Base-by-base conservation (phyloP, 1,139 yeast species). In the Magnusiomyces suaveolens region DNA sequence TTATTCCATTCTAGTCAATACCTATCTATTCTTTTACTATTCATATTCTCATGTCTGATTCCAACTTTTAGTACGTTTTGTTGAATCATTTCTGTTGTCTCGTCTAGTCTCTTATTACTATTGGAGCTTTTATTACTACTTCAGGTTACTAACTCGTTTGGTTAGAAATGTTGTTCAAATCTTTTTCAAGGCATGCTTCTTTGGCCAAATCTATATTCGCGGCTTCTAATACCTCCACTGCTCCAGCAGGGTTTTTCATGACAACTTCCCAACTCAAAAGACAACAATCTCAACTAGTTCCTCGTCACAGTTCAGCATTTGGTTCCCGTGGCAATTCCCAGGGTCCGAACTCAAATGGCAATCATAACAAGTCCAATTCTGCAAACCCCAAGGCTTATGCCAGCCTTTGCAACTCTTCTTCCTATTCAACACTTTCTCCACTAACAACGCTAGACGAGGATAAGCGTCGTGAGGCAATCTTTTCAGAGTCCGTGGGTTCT, bases 191-290 rank as follows among this genome's bases (percentile, higher is more conserved):
- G 50, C 50, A 48, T 36, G 26, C 50, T 20, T 48, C 50, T 21
- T 24, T 48, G 26, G 50, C 50, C 14, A 48, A 48, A 36, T 20
- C 50, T 8, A 32, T 48, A 4, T 48, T 48, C 21, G 50, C 50
- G 3, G 50, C 50, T 12, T 48, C 50, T 29, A 48, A 48, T 25
- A 20, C 43, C 29, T 46, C 49, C 2, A 23, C 41, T 18, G n/a
- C 39, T 8, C 50, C 39, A 20, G 25, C 68, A 32, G 67, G 70
- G 14, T 72, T 72, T 57, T 72, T 72, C 54, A 68, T 70, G 44
- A 66, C 75, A 18, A 72, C 75, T 2, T 69, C 66, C 50, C 74
- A 71, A 57, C 66, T 70, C 49, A 67, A 68, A 36, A 64, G 74
- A 25, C 74, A 71, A 57, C 73, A 72, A 60, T 63, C 67, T 8